Conservation (phyloP, 768 basidiomycete species). For the Lepiota venenata region DNA sequence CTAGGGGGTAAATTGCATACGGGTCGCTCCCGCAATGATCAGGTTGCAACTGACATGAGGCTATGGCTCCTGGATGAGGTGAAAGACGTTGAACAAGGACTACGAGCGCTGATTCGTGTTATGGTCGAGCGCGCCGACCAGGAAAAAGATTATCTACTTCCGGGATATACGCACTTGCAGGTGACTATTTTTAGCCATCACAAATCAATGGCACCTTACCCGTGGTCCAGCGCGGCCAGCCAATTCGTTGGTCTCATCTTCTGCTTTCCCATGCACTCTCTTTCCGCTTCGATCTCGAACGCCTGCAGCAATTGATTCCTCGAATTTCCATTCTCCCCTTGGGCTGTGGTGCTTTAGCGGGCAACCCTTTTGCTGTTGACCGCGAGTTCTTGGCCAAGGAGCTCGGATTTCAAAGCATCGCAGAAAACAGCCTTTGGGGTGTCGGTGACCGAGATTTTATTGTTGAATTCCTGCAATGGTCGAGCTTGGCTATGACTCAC, state of each 20-base stretch:
- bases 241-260: slow-evolving; percentile 98
- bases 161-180: slow-evolving; percentile 98
- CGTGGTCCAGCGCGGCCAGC: slow-evolving; percentile 83
- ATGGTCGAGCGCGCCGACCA: slow-evolving; percentile 92
- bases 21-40: slow-evolving; percentile 95
- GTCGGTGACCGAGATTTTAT: slow-evolving; percentile 97
- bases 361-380: slow-evolving; percentile 94
- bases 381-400: slow-evolving; percentile 90
- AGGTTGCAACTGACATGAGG: slow-evolving; percentile 98
- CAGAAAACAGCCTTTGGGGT: slow-evolving; percentile 96
- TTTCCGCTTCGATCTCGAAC: slow-evolving; percentile 85
- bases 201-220: background rate
- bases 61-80: slow-evolving; percentile 90
- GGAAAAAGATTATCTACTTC: slow-evolving; percentile 87
- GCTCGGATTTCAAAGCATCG: slow-evolving; percentile 82
- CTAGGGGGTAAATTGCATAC: slow-evolving; percentile 97
- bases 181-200: slow-evolving; percentile 34
- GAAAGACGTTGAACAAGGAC: slow-evolving; percentile 55
- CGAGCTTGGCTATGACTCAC: slow-evolving; percentile 88
- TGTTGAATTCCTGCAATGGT: slow-evolving; percentile 97
- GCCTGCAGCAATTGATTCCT: slow-evolving; percentile 78
- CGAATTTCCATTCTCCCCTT: slow-evolving; percentile 93
- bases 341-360: slow-evolving; percentile 92
- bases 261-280: slow-evolving; percentile 94
- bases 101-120: slow-evolving; percentile 80